A percentile compares a stretch with the other conserved stretches of the same genome.
Evolutionary conservation across 2,329 filamentous ascomycete genomes (phyloP).

Genomic region (Cytospora paraplurivora): DNA sequence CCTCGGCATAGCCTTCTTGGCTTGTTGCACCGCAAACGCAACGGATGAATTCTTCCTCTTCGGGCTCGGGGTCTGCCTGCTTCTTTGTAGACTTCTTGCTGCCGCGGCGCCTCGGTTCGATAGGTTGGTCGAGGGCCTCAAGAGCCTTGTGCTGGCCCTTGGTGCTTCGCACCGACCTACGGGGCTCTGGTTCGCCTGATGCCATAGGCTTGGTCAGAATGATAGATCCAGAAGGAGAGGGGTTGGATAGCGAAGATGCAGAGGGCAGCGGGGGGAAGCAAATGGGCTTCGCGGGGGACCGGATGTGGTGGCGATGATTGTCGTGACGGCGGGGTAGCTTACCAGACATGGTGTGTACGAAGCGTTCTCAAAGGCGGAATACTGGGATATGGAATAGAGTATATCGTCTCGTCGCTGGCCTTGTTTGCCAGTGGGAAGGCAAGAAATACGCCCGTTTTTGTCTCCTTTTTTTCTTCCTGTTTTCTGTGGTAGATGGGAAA

Average conservation of each 20-base stretch:
- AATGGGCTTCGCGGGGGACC: not conserved
- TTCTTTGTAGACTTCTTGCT: slow-evolving; percentile 55
- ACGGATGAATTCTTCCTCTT: slow-evolving; percentile 76
- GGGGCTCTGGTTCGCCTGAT: slow-evolving; percentile 66
- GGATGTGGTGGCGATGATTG: not conserved
- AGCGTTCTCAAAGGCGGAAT: not conserved
- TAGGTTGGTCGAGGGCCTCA: slow-evolving; percentile 68
- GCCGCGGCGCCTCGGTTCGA: slow-evolving; percentile 55
- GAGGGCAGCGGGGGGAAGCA: not conserved
- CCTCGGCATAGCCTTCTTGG: slow-evolving; percentile 75
- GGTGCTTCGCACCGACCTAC: slow-evolving; percentile 91
- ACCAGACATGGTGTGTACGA: slow-evolving; percentile 28
- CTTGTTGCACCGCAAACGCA: slow-evolving; percentile 90
- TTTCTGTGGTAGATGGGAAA: not conserved
- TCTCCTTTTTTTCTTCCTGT: not conserved
- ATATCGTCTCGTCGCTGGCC: not conserved
- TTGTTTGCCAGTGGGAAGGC: not conserved
- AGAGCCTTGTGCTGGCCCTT: slow-evolving; percentile 96
- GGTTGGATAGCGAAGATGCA: not conserved
- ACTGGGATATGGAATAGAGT: not conserved
- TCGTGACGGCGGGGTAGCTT: slow-evolving; percentile 12
- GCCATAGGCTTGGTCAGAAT: slow-evolving; percentile 29
- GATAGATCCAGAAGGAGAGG: not conserved
- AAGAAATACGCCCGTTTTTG: not conserved
- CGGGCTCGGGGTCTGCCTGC: slow-evolving; percentile 55